Percentiles rank a stretch among this genome's conserved stretches.
These are phyloP conservation scores for Annona cherimola DNA, from an alignment of 164 flowering plant genomes.

Conservation along the genomic window DNA sequence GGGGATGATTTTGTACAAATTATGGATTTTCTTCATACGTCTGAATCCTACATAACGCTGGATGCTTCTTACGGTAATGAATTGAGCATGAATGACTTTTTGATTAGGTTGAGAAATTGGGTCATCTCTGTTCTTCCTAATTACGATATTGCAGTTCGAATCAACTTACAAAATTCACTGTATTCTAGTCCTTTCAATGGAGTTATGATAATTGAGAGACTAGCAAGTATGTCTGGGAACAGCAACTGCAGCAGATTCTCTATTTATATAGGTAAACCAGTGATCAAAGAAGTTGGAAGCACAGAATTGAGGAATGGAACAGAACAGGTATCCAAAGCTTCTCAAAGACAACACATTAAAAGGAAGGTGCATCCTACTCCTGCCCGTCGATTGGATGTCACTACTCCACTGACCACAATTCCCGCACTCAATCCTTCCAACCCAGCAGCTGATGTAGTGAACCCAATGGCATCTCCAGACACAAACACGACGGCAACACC, in stretches of 20 bases:
- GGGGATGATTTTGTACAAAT: neutral
- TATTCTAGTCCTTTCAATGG: neutral
- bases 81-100: constrained; percentile 1
- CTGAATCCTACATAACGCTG: neutral
- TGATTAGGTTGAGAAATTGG: neutral
- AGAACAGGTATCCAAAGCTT: constrained; percentile 13
- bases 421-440: constrained; percentile 47
- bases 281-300: constrained; percentile 9
- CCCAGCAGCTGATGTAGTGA: constrained; percentile 10
- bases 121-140: constrained; percentile 3
- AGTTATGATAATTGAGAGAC: neutral
- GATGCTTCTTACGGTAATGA: neutral
- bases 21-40: neutral
- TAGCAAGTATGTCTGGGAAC: neutral
- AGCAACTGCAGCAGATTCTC: constrained; percentile 2
- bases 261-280: constrained; percentile 26
- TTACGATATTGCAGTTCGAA: constrained; percentile 1
- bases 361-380: constrained; percentile 11
- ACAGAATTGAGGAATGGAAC: neutral
- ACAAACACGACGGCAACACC: constrained; percentile 13
- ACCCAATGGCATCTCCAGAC: constrained; percentile 3
- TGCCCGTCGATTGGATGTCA: constrained; percentile 27
- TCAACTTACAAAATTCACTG: neutral
- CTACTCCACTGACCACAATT: constrained; percentile 37
- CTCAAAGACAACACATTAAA: neutral